Base-by-base conservation (phyloP, 176 grass and related monocot genomes). In the Zea luxurians region DNA sequence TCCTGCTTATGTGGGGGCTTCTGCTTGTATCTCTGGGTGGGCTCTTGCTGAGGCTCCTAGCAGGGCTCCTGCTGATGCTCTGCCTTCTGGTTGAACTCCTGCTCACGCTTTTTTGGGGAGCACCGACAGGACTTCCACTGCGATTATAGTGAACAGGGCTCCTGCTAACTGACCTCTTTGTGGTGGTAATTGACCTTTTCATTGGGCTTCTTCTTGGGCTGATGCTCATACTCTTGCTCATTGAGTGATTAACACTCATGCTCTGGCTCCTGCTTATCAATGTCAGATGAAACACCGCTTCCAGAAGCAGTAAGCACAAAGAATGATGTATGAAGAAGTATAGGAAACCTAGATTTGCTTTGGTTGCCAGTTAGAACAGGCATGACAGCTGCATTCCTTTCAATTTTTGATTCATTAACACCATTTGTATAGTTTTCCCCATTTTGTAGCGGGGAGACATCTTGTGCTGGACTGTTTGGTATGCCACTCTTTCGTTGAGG, bases 221-320 rank as follows among this genome's bases (percentile, higher is more conserved):
- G 84, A 95, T 92, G 73, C 90, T 99, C 96, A 95, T 93, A 83
- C 96, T 99, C 91, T 93, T 99, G 78, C 89, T 92, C 92, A 87
- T 78, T 67, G 89, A 95, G 78, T 88, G 89, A 49, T 86, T 86
- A 62, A 80, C 89, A 71, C 87, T 93, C 70, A 71, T 70, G 88
- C 92, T 99, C 84, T 76, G 80, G 71, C 90, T 99, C 86, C 96
- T 95, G 91, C 81, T 94, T 80, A 87, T 85, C 70, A 90, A 92
- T 85, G 41, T 88, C 80, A 80, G 74, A 89, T 90, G 62, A 89
- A 98, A 88, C 40, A 79, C 68, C 21, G 74, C 83, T 81, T 80
- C 74, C 78, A 57, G 84, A 83, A 74, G 82, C 49, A 74, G 62
- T 85, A 91, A 86, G 76, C 75, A 91, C 76, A 88, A 92, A 85